phyloP scores from a whole-genome alignment of 306 rosid genomes.

The Senna tora region DNA sequence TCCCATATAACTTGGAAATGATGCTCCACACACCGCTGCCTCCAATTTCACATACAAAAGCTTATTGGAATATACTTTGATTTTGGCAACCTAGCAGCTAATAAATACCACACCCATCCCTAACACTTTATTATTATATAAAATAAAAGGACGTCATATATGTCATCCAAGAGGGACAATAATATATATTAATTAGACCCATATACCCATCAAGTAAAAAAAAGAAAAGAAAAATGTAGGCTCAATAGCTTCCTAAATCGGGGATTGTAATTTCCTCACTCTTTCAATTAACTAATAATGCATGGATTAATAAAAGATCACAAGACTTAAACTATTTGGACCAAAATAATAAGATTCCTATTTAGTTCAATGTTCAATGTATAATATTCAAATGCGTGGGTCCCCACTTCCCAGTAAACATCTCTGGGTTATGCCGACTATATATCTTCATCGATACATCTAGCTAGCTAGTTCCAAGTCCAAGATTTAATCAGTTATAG shows the following conservation, averaged over 20 bases:
- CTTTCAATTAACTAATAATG: too few species aligned
- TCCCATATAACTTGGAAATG: conserved; percentile 67
- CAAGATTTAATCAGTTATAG: background rate
- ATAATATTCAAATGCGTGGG: background rate
- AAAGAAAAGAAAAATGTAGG: too few species aligned
- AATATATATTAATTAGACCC: background rate
- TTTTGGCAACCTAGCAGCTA: background rate
- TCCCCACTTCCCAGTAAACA: background rate
- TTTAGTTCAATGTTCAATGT: background rate
- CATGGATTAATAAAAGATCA: background rate
- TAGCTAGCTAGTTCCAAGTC: background rate
- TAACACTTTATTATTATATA: background rate
- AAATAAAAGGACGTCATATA: background rate
- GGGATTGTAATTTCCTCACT: background rate
- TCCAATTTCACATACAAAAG: conserved; percentile 60
- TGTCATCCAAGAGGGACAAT: background rate
- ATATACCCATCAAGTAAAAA: background rate
- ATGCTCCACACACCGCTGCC: conserved; percentile 63
- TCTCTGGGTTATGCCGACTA: conserved; percentile 14
- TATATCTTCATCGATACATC: too few species aligned
- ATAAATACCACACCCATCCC: conserved; percentile 11
- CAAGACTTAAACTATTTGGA: background rate
- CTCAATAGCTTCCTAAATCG: background rate
- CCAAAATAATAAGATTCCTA: background rate
- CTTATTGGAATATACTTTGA: conserved; percentile 45